phyloP scores from a whole-genome alignment of 73 alveolate genomes.

The Durusdinium trenchii region DNA sequence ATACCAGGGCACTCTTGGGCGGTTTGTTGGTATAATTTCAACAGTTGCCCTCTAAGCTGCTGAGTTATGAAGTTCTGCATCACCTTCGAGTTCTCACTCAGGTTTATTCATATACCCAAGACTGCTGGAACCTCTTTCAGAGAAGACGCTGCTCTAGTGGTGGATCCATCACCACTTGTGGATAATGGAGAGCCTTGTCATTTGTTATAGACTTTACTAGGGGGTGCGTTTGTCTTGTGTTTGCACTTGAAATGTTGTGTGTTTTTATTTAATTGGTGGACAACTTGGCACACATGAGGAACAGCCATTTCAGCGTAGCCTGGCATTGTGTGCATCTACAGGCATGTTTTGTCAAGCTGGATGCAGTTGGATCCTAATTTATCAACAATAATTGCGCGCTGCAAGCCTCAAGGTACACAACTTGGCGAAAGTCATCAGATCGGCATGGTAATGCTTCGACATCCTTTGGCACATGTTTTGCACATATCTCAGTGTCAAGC shows the following conservation, averaged over 20 bases:
- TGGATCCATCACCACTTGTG: constrained; percentile 12
- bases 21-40: too few species aligned
- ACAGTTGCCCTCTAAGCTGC: too few species aligned
- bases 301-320: not conserved
- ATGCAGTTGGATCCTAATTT: too few species aligned
- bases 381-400: not conserved
- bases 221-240: not conserved
- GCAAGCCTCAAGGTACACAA: constrained; percentile 1
- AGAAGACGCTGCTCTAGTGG: constrained; percentile 42
- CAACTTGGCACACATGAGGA: not conserved
- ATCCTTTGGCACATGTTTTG: constrained; percentile 67
- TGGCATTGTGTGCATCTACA: not conserved
- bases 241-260: not conserved
- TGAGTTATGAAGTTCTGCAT: too few species aligned
- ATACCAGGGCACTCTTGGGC: too few species aligned
- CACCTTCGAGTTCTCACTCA: too few species aligned
- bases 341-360: not conserved
- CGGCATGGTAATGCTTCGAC: constrained; percentile 42
- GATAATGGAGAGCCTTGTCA: constrained; percentile 35
- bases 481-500: constrained; percentile 3
- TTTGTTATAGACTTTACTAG: not conserved
- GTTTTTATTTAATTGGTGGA: too few species aligned
- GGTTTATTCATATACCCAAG: constrained; percentile 92
- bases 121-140: constrained; percentile 74
- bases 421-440: not conserved